Percentiles rank a stretch among this genome's conserved stretches.
Evolutionary conservation across 371 early-diverging fungal genomes (phyloP).

Genomic region (Rhizopus arrhizus): DNA sequence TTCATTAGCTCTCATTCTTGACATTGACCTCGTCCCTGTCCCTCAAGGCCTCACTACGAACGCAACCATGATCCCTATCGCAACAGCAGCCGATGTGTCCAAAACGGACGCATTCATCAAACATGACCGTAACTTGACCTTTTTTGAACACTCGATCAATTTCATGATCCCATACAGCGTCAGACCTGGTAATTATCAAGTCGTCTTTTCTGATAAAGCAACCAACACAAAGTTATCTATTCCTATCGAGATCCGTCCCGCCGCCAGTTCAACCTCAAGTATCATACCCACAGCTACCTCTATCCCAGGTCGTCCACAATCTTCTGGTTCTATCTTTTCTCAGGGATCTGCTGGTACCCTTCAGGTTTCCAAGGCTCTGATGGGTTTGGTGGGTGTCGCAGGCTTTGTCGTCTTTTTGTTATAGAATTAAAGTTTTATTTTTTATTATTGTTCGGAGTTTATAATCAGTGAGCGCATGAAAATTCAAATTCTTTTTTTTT

Average conservation of each 20-base stretch:
- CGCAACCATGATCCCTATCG: conserved; percentile 31
- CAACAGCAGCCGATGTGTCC: conserved; percentile 45
- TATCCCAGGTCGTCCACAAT: conserved; percentile 27
- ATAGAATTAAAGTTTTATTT: neutral
- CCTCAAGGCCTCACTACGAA: conserved; percentile 14
- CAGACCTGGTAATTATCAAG: conserved; percentile 46
- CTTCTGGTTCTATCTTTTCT: conserved; percentile 39
- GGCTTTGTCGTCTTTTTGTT: conserved; percentile 15
- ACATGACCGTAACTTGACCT: conserved; percentile 45
- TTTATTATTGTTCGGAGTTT: no score
- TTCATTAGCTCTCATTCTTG: conserved; percentile 33
- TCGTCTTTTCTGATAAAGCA: conserved; percentile 41
- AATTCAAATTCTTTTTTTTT: neutral
- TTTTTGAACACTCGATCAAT: conserved; percentile 53
- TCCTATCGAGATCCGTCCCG: conserved; percentile 52
- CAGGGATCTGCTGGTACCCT: conserved; percentile 27
- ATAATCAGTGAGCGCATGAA: neutral
- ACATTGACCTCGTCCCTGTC: conserved; percentile 30
- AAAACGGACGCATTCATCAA: conserved; percentile 45
- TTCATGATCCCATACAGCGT: conserved; percentile 43
- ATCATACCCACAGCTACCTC: conserved; percentile 28
- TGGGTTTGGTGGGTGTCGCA: conserved; percentile 34
- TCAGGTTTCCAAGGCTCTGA: conserved; percentile 20
- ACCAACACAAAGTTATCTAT: conserved; percentile 48
- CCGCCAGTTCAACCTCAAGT: conserved; percentile 36